Percentiles rank a stretch among this genome's conserved stretches.
These are phyloP conservation scores for Anthostomella pinea DNA, from an alignment of 2,329 filamentous ascomycete genomes.

Conservation along the genomic window DNA sequence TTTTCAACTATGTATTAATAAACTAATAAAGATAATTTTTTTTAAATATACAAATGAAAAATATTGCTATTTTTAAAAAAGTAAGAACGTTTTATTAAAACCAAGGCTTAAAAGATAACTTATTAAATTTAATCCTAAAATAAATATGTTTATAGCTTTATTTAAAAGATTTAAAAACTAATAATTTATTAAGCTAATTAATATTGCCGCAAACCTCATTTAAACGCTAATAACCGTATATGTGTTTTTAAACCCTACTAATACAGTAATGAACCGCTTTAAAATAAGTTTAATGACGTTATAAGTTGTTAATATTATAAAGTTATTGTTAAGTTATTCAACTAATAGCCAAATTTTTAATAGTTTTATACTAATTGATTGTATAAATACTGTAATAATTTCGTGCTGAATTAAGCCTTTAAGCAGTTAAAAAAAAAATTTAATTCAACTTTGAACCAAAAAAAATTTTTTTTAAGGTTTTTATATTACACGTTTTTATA, in stretches of 20 bases:
- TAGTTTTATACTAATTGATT: neutral
- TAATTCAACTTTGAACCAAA: neutral
- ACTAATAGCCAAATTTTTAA: neutral
- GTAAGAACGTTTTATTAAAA: neutral
- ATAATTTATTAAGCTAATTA: neutral
- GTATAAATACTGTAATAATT: neutral
- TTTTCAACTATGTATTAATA: constrained; percentile 2
- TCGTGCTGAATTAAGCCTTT: neutral
- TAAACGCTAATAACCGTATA: neutral
- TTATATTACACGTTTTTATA: too few relatives aligned
- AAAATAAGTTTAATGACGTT: constrained; percentile 2
- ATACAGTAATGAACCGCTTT: neutral
- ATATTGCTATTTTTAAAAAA: neutral
- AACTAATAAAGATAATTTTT: neutral
- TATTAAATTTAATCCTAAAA: neutral
- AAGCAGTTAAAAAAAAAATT: constrained; percentile 1
- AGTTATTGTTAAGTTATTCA: neutral
- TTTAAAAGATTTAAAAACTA: neutral
- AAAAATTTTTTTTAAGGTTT: too few relatives aligned
- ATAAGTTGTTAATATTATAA: constrained; percentile 1
- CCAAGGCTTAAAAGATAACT: neutral
- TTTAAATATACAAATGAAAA: constrained; percentile 1
- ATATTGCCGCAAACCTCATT: neutral
- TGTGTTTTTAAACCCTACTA: constrained; percentile 3
- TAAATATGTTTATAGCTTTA: neutral